Conservation (phyloP, 805 yeast species). For the Starmera dryadoides region DNA sequence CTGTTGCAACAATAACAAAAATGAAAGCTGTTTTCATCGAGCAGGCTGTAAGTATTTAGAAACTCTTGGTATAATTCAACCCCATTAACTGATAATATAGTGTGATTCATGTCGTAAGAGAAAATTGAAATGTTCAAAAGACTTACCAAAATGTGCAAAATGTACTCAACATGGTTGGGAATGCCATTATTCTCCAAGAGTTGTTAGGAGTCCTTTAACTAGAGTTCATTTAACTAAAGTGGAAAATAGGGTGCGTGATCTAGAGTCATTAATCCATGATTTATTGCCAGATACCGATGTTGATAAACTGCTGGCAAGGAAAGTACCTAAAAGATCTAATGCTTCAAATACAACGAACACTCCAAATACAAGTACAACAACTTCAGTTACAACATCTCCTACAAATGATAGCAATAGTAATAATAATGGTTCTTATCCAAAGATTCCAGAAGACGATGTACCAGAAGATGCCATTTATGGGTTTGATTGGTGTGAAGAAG, state of each 20-base stretch:
- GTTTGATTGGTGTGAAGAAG: constrained; percentile 55
- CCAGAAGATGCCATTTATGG: constrained; percentile 43
- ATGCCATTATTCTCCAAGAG: constrained; percentile 73
- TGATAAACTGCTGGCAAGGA: constrained; percentile 27
- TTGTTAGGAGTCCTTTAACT: constrained; percentile 74
- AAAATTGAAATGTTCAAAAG: constrained; percentile 76
- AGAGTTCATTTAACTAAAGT: constrained; percentile 74
- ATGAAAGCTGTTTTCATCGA: constrained; percentile 5
- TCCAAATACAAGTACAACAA: constrained; percentile 5
- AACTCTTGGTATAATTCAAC: background rate
- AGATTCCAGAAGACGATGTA: constrained; percentile 25
- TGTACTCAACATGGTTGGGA: constrained; percentile 67
- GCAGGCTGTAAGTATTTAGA: constrained; percentile 2
- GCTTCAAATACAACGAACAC: constrained; percentile 1
- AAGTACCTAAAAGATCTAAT: constrained; percentile 6
- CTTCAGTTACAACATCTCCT: constrained; percentile 5
- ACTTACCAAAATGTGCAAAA: constrained; percentile 67
- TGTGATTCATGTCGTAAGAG: constrained; percentile 83
- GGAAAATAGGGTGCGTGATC: constrained; percentile 45
- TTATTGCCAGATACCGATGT: constrained; percentile 39
- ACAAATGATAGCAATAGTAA: constrained; percentile 3
- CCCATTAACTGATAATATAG: constrained; percentile 12
- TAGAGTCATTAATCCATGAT: constrained; percentile 37
- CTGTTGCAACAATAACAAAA: too few species aligned
- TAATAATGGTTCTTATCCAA: constrained; percentile 15